Evolutionary conservation across 2,329 filamentous ascomycete genomes (phyloP).

Genomic region (Fusarium aywerte): DNA sequence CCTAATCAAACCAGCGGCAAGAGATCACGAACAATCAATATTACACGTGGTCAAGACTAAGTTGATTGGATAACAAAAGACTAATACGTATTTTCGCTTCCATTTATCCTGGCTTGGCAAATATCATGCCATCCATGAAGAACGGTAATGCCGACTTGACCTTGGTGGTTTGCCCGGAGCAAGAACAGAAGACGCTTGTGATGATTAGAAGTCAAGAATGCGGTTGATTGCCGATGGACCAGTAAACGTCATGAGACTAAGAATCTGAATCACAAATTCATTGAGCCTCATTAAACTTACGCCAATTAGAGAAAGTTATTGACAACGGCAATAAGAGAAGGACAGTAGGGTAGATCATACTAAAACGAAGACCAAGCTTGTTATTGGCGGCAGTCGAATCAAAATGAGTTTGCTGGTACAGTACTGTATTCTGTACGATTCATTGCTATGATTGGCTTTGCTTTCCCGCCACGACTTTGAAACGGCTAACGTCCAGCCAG

Average conservation of each 20-base stretch:
- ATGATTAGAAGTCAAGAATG: not conserved
- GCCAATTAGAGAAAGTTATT: conserved; percentile 4
- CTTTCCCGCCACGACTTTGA: not conserved
- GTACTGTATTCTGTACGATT: too few species aligned
- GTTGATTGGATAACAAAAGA: not conserved
- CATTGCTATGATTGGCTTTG: conserved; percentile 26
- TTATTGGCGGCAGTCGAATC: conserved; percentile 26
- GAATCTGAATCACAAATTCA: not conserved
- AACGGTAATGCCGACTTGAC: conserved; percentile 20
- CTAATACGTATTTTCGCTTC: conserved; percentile 6
- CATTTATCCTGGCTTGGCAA: conserved; percentile 8
- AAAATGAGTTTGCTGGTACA: conserved; percentile 17
- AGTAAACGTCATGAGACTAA: not conserved
- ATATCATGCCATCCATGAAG: conserved; percentile 1
- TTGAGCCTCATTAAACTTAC: conserved; percentile 11
- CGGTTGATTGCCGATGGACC: not conserved
- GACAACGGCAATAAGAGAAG: not conserved
- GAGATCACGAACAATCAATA: not conserved
- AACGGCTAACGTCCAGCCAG: conserved; percentile 25
- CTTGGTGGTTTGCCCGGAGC: conserved; percentile 7
- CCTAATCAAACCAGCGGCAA: not conserved
- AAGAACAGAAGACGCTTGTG: conserved; percentile 4
- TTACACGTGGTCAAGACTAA: conserved; percentile 6
- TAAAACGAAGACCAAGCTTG: conserved; percentile 6
- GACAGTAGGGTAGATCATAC: not conserved